These are phyloP conservation scores for Apiotrichum mycotoxinovorans DNA, from an alignment of 1,284 basidiomycete species.

Conservation along the genomic window DNA sequence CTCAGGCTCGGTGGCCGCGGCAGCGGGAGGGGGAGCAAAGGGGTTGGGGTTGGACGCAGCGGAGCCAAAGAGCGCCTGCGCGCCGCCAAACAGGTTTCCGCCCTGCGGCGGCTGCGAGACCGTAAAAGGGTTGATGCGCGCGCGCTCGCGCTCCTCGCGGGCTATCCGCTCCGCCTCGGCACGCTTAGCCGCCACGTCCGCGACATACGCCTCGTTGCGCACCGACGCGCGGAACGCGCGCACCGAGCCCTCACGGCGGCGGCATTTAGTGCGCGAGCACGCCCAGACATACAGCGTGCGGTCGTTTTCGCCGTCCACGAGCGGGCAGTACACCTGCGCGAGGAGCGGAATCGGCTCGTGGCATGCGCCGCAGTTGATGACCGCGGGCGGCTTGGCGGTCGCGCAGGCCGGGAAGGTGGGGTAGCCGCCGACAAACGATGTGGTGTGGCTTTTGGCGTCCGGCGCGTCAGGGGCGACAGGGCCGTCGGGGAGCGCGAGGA, in stretches of 20 bases:
- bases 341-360: slow-evolving; percentile 44
- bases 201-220: slow-evolving; percentile 48
- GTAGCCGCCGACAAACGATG: slow-evolving; percentile 48
- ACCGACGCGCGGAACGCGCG: slow-evolving; percentile 47
- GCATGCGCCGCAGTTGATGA: slow-evolving; percentile 41
- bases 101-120: slow-evolving; percentile 15
- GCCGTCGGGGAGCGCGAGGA: slow-evolving; percentile 50
- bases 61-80: slow-evolving; percentile 33
- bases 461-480: slow-evolving; percentile 28
- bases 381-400: slow-evolving; percentile 19
- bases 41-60: slow-evolving; percentile 24
- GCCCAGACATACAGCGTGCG: slow-evolving; percentile 49
- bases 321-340: slow-evolving; percentile 50
- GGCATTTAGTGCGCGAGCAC: slow-evolving; percentile 42
- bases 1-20: no score
- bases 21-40: slow-evolving; percentile 19
- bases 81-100: slow-evolving; percentile 29
- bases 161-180: slow-evolving; percentile 36
- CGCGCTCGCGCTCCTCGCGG: slow-evolving; percentile 32
- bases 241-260: slow-evolving; percentile 44
- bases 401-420: slow-evolving; percentile 41
- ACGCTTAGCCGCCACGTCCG: slow-evolving; percentile 41
- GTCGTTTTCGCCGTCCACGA: slow-evolving; percentile 50
- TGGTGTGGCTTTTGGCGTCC: slow-evolving; percentile 31
- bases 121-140: slow-evolving; percentile 48